Base-by-base conservation (phyloP, 1,284 basidiomycete species). In the Malassezia arunalokei region DNA sequence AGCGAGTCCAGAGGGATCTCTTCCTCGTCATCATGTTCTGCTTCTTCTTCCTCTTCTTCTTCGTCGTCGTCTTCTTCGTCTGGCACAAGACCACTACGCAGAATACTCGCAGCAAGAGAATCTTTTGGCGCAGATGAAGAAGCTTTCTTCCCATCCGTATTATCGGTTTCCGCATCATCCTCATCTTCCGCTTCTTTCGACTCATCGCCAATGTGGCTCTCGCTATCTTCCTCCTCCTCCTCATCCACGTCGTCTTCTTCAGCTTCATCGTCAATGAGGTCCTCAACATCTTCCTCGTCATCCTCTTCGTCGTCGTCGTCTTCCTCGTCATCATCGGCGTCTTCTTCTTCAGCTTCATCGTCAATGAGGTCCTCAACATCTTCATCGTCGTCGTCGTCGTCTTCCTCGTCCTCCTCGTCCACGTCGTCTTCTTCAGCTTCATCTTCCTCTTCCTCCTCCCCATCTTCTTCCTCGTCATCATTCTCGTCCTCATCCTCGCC, bases 101-200 rank as follows among this genome's bases (percentile, higher is more conserved):
- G 62, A 31, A 70, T 66, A 29, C 59, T 64, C 37, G 62, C 69
- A 8, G 69, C 68, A 6, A 72, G 58, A 3, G 66, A 64, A 52
- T 68, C 65, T 14, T 61, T 65, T 9, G 62, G 57, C 14, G 58
- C 62, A 43, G 58, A 52, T 28, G 55, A 8, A n/a, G 62, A 51
- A 1, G 49, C 58, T 15, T 62, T 55, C 24, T 55, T 39, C 28
- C 45, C 52, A 3, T 40, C 51, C 20, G 46, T 30, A 9, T n/a
- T 15, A n/a, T 24, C 12, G 11, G 3, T 11, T 35, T 35, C 33
- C 11, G 54, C 50, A 14, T 62, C 49, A 1, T 50, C 57, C 15
- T 63, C 57, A 20, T 57, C 42, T 24, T 50, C 54, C 3, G 35
- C 51, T 20, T 48, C 33, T 5, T 56, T 47, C 8, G 44, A 43